Evolutionary conservation across 495 filamentous ascomycete genomes (phyloP).

Genomic region (Aspergillus sclerotioniger): DNA sequence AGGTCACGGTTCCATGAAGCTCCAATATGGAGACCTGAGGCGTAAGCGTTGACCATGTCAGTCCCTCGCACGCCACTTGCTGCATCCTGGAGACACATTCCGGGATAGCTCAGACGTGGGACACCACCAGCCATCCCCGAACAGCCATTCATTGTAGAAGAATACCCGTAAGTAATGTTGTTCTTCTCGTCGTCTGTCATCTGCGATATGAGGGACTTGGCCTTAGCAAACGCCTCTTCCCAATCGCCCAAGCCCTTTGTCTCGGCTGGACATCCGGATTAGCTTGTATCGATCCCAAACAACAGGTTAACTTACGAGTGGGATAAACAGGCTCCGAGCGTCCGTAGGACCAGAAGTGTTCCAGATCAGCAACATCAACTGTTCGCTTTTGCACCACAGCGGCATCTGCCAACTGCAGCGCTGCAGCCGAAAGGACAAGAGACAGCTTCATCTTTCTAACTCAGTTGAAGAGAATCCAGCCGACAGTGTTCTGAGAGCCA

Average conservation of each 20-base stretch:
- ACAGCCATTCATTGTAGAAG: constrained; percentile 43
- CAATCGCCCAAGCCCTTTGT: constrained; percentile 32
- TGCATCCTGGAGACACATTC: constrained; percentile 63
- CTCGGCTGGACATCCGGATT: neutral
- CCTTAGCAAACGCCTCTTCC: constrained; percentile 49
- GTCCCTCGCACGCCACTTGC: constrained; percentile 59
- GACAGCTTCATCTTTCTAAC: neutral
- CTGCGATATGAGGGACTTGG: constrained; percentile 17
- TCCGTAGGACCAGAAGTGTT: constrained; percentile 50
- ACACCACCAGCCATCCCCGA: constrained; percentile 51
- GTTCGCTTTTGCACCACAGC: neutral
- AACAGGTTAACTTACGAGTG: constrained; percentile 34
- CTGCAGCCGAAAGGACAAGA: neutral
- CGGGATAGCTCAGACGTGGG: constrained; percentile 55
- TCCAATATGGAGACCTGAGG: constrained; percentile 56
- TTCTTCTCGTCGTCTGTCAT: constrained; percentile 28
- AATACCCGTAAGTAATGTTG: constrained; percentile 44
- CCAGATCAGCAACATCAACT: constrained; percentile 1
- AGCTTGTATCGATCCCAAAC: neutral
- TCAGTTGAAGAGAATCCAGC: neutral
- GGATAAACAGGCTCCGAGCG: constrained; percentile 56
- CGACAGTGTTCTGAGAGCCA: neutral
- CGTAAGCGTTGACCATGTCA: constrained; percentile 59
- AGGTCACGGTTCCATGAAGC: constrained; percentile 52
- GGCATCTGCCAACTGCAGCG: neutral